phyloP scores from a whole-genome alignment of 1,139 yeast species.

The Debaryomyces subglobosus region DNA sequence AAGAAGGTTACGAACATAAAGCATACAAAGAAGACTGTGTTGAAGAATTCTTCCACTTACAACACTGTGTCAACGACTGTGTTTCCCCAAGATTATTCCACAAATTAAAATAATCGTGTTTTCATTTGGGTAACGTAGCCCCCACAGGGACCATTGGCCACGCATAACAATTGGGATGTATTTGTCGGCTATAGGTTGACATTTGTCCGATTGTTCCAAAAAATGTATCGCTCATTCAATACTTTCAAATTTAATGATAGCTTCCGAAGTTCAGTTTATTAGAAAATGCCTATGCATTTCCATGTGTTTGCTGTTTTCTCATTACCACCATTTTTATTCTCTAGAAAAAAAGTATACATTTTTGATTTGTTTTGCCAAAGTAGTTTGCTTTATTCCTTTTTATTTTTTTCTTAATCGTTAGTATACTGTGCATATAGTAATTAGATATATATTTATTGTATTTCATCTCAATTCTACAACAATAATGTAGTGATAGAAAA shows the following conservation, averaged over 20 bases:
- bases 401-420: conserved; percentile 6
- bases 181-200: background rate
- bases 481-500: background rate
- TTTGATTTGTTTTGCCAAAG: conserved; percentile 7
- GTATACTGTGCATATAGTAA: conserved; percentile 15
- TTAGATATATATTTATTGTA: conserved; percentile 12
- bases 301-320: background rate
- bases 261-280: conserved; percentile 1
- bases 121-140: background rate
- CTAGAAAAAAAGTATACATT: conserved; percentile 7
- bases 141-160: background rate
- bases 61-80: conserved; percentile 91
- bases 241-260: conserved; percentile 6
- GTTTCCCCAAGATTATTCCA: conserved; percentile 89
- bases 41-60: conserved; percentile 96
- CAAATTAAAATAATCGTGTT: conserved; percentile 66
- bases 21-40: conserved; percentile 96
- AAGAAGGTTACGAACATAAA: conserved; percentile 75
- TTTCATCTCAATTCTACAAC: background rate
- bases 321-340: conserved; percentile 5
- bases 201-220: background rate
- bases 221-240: conserved; percentile 2
- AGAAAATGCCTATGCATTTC: background rate
- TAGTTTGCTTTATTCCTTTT: conserved; percentile 5
- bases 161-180: background rate